phyloP scores from a whole-genome alignment of 805 yeast genomes.

The Lipomyces sp. region DNA sequence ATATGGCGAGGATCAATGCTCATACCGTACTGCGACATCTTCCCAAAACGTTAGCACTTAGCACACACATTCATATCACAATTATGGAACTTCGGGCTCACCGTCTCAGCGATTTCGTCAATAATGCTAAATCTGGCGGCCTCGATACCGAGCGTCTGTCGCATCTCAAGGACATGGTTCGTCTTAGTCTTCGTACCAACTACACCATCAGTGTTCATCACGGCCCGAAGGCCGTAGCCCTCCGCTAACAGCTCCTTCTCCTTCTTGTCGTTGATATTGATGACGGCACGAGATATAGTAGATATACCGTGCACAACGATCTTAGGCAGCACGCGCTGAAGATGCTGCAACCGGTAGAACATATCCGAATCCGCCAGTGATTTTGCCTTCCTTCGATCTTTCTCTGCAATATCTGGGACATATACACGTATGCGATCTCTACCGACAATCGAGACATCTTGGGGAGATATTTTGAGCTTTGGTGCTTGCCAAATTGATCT shows the following conservation, averaged over 20 bases:
- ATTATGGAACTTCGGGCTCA: not conserved
- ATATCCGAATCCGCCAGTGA: conserved; percentile 51
- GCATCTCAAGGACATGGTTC: conserved; percentile 90
- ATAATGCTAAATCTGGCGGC: conserved; percentile 95
- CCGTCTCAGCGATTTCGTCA: conserved; percentile 89
- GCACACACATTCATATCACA: not conserved
- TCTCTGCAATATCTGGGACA: conserved; percentile 34
- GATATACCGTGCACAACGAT: conserved; percentile 93
- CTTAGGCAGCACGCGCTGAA: conserved; percentile 81
- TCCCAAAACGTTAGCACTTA: not conserved
- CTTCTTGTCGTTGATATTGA: conserved; percentile 84
- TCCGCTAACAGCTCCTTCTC: conserved; percentile 89
- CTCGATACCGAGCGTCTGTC: conserved; percentile 90
- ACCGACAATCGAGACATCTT: conserved; percentile 72
- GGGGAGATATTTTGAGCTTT: conserved; percentile 77
- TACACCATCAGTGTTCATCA: conserved; percentile 97
- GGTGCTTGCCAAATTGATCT: conserved; percentile 82
- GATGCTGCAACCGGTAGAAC: conserved; percentile 86
- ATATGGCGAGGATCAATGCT: conserved; percentile 99
- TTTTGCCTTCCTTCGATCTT: conserved; percentile 40
- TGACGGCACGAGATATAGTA: conserved; percentile 92
- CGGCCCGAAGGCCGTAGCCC: conserved; percentile 95
- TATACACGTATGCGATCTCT: conserved; percentile 56
- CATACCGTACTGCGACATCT: conserved; percentile 98
- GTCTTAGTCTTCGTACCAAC: conserved; percentile 85